Evolutionary conservation across 1,284 basidiomycete genomes (phyloP).

Genomic region (Irpex rosettiformis): DNA sequence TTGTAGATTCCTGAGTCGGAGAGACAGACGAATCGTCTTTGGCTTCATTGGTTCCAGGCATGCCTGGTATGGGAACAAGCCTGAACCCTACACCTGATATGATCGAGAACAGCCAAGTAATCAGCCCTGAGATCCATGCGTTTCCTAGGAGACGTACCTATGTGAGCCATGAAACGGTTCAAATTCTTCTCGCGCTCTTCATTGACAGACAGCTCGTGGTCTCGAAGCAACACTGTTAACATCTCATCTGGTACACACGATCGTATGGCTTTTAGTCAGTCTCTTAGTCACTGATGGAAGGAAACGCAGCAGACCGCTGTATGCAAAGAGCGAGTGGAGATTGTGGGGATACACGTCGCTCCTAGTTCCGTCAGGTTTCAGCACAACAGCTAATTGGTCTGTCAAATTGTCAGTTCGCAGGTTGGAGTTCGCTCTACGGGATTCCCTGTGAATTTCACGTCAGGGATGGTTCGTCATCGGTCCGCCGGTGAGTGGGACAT

Average conservation of each 20-base stretch:
- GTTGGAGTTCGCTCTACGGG: constrained; percentile 44
- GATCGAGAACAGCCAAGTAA: not conserved
- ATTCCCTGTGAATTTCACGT: constrained; percentile 33
- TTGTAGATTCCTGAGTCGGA: not conserved
- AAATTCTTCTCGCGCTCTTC: constrained; percentile 40
- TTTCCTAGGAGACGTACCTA: constrained; percentile 36
- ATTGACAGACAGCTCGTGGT: constrained; percentile 44
- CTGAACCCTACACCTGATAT: constrained; percentile 15
- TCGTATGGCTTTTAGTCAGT: too few species aligned
- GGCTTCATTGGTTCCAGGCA: constrained; percentile 7
- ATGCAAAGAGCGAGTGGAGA: constrained; percentile 45
- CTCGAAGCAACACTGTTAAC: constrained; percentile 36
- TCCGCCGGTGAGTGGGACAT: constrained; percentile 21
- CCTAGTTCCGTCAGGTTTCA: constrained; percentile 43
- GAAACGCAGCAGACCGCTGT: constrained; percentile 39
- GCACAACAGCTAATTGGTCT: constrained; percentile 41
- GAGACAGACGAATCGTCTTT: constrained; percentile 6
- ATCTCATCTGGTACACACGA: constrained; percentile 40
- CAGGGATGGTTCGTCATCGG: not conserved
- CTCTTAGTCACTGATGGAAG: too few species aligned
- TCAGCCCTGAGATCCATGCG: not conserved
- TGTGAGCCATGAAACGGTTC: constrained; percentile 51
- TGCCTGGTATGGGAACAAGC: constrained; percentile 13
- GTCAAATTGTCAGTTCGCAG: constrained; percentile 39
- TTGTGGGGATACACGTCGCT: constrained; percentile 48